These are phyloP conservation scores for Eragrostis tef DNA, from an alignment of 202 grass and related monocot genomes.

Conservation along the genomic window DNA sequence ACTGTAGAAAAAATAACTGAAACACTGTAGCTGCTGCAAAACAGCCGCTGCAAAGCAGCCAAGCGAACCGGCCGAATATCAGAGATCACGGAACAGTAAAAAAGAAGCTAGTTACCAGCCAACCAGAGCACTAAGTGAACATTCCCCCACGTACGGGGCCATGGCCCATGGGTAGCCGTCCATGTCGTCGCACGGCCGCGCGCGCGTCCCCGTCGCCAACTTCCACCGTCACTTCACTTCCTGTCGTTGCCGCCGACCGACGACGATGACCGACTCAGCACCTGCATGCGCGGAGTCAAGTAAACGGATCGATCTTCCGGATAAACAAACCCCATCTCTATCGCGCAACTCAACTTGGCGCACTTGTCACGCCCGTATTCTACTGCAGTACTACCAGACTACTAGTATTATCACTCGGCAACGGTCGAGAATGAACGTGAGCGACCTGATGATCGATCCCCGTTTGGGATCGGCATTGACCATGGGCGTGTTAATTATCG, in stretches of 20 bases:
- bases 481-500: background rate
- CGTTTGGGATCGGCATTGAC: background rate
- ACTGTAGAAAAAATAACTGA: no score
- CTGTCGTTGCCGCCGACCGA: background rate
- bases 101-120: background rate
- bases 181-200: background rate
- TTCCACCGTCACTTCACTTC: conserved; percentile 25
- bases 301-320: background rate
- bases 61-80: no score
- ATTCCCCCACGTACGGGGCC: background rate
- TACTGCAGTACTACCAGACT: no score
- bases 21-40: no score
- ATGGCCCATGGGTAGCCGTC: background rate
- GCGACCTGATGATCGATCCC: background rate
- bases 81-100: no score
- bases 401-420: background rate
- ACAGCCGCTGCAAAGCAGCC: no score
- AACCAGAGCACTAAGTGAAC: background rate
- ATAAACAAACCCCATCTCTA: background rate
- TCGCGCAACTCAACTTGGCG: background rate
- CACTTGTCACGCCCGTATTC: background rate
- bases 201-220: conserved; percentile 37
- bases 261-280: background rate
- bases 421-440: background rate
- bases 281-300: background rate